Base-by-base conservation (phyloP, 23 red algal genomes). In the Gracilaria domingensis region DNA sequence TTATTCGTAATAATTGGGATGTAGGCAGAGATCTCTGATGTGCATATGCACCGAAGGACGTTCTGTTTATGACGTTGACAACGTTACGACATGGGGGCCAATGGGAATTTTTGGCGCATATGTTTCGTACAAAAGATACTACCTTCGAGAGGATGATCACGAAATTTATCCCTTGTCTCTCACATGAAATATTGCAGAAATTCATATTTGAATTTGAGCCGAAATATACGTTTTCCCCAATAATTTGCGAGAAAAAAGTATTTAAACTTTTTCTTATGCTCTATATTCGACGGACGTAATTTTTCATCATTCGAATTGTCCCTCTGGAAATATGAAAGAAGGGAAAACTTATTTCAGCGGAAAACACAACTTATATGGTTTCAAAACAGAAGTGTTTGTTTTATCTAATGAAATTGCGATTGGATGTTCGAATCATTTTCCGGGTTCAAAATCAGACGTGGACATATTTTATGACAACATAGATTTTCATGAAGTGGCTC, bases 1-100 rank as follows among this genome's bases (percentile, higher is more conserved):
- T 85, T 12, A 85, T 85, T 13, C 30, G 26, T 1, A 5, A 23
- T 6, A 17, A 44, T 1, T 85, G 61, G 56, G 26, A 85, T 20
- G 11, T 8, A 42, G 81, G 61, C 1, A 61, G 55, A 49, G 64
- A 23, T 24, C 33, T 14, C 35, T 30, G 38, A 1, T 69, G 24
- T 24, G 16, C 9, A 25, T 37, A 70, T 38, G 70, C 58, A 0
- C 36, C 64, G 21, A 85, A 69, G n/a, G 81, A 85, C 70, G 30
- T 85, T 12, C 9, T 85, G 8, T 66, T 85, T n/a, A 85, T 85
- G 81, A 70, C 30, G 0, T 49, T 64, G 21, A 66, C 81, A 45
- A 37, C 36, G 45, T 35, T 69, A 0, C 69, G 70, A 35, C 34
- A 85, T 48, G 64, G 81, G 8, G 81, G 81, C 8, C 60, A 42